Evolutionary conservation across 768 basidiomycete species (phyloP), one percentile per base, ranked within the genome.

Genomic region (Auricularia sp.): DNA sequence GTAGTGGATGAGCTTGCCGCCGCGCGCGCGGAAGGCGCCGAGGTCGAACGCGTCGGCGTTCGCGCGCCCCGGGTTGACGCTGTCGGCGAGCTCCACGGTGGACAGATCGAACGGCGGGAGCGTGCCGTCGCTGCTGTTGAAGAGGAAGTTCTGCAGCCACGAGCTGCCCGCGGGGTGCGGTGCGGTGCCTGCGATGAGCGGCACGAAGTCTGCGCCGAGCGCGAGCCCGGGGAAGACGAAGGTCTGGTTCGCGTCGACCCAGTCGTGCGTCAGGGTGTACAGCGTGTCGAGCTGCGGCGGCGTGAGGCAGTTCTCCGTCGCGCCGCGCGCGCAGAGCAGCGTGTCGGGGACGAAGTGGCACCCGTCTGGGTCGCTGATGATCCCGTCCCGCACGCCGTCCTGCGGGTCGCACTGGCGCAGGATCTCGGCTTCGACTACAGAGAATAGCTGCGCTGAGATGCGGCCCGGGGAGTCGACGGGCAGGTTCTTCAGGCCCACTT

Each of bases 1-100:
- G 59, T 70, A 73, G 33, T 70, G 70, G 29, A 73, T 65, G 37
- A 72, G 63, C 63, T 72, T 73, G 8, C 73, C 71, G 11, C 72
- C 72, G 4, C 68, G 67, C 45, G 65, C 67, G 33, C 66, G 65
- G 67, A 71, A 73, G 10, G 65, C 62, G 24, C 68, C 65, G 3
- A 72, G 4, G 63, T 70, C 61, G 47, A 51, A 51, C 11, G 14
- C 47, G 47, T 51, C 47, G 14, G 47, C 47, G 21, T 51, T 51
- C 47, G 47, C 47, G 21, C 47, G 47, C 14, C 47, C 47, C 18
- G 47, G 47, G 47, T 51, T 51, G 47, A 51, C 18, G 18, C 18
- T 21, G 47, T 51, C 47, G 6, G 47, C 47, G 47, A 51, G 1
- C 47, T 51, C 11, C 21, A 51, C 47, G 10, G 47, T 51, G 11